Percentiles rank a stretch among this genome's conserved stretches.
Conservation (phyloP, 2,329 filamentous ascomycete genomes). For the Aschersonia sp. region DNA sequence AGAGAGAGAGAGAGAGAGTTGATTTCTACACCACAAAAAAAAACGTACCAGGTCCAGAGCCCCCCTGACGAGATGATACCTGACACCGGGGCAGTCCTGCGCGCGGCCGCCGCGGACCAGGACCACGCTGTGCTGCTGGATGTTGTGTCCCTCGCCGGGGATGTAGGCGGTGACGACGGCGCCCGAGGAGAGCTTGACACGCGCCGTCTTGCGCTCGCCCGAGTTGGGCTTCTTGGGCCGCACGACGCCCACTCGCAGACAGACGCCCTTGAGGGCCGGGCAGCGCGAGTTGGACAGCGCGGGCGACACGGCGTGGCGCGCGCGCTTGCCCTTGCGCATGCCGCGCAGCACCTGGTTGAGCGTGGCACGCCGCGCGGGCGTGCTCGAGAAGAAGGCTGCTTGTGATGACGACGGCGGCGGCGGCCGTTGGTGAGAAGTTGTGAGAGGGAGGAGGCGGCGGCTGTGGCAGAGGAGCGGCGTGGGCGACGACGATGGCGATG, state of each 20-base stretch:
- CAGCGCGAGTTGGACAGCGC: constrained; percentile 55
- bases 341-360: constrained; percentile 63
- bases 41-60: constrained; percentile 80
- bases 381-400: constrained; percentile 41
- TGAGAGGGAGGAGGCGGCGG: too few species aligned
- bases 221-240: constrained; percentile 99
- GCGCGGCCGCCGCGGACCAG: constrained; percentile 82
- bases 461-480: too few species aligned
- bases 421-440: not conserved
- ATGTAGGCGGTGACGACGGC: constrained; percentile 87
- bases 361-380: constrained; percentile 43
- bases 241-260: constrained; percentile 81
- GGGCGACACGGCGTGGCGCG: constrained; percentile 77
- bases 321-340: constrained; percentile 64
- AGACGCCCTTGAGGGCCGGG: constrained; percentile 88
- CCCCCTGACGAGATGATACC: constrained; percentile 85
- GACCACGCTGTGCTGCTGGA: constrained; percentile 97
- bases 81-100: constrained; percentile 97
- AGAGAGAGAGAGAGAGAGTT: not conserved
- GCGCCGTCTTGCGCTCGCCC: constrained; percentile 87
- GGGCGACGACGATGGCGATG: too few species aligned
- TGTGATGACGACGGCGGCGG: not conserved
- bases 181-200: constrained; percentile 76
- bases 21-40: not conserved
- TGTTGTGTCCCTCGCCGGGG: constrained; percentile 93